phyloP scores from a whole-genome alignment of 495 filamentous ascomycete genomes.

The Podospora comata region DNA sequence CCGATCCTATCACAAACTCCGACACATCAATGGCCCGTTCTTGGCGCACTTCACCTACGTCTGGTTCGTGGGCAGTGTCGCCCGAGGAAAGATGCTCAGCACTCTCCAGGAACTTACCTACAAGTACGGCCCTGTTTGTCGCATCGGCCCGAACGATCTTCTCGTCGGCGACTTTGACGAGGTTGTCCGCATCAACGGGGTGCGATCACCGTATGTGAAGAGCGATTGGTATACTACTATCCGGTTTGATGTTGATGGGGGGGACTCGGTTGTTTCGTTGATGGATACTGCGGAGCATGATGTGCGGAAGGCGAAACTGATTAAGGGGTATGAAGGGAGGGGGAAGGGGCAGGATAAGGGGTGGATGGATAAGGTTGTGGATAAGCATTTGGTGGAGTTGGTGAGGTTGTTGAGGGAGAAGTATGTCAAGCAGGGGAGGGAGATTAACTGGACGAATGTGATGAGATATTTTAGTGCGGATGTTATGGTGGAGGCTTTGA shows the following conservation, averaged over 20 bases:
- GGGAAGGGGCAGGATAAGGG: not conserved
- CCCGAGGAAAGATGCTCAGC: not conserved
- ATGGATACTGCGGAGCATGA: not conserved
- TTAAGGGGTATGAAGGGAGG: not conserved
- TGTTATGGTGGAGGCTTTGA: not conserved
- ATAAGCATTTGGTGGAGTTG: not conserved
- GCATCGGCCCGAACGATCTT: not conserved
- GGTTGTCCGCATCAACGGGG: not conserved
- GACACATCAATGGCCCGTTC: not conserved
- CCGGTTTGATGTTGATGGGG: not conserved
- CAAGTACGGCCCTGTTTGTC: not conserved
- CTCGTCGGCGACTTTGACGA: not conserved
- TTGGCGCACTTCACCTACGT: not conserved
- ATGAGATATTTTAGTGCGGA: not conserved
- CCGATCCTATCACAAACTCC: not conserved
- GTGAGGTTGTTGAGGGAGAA: not conserved
- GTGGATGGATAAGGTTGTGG: not conserved
- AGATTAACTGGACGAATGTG: not conserved
- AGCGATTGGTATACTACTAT: not conserved
- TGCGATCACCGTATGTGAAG: not conserved
- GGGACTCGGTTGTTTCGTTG: not conserved
- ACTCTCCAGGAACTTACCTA: not conserved
- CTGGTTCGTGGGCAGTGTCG: not conserved
- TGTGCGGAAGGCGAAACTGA: not conserved
- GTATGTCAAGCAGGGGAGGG: not conserved